These are phyloP conservation scores for Fraxinus latifolia DNA, from an alignment of 305 asterid species.

Conservation along the genomic window DNA sequence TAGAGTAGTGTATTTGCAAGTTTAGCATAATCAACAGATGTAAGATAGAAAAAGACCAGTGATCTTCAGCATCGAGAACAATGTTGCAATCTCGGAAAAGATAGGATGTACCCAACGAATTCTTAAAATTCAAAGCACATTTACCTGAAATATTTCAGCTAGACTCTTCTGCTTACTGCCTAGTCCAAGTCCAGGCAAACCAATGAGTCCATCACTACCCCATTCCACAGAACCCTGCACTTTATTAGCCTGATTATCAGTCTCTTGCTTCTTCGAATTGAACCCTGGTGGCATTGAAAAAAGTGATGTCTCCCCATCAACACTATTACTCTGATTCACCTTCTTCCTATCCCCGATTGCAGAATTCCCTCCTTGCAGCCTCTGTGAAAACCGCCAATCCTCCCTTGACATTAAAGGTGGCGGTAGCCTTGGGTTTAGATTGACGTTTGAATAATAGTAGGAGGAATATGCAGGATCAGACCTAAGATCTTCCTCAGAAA, in stretches of 20 bases:
- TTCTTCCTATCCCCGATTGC: slow-evolving; percentile 21
- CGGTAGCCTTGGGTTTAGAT: slow-evolving; percentile 87
- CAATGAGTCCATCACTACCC: slow-evolving; percentile 10
- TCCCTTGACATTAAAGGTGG: slow-evolving; percentile 75
- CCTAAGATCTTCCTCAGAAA: slow-evolving; percentile 18
- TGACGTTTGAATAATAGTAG: slow-evolving; percentile 5
- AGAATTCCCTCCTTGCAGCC: slow-evolving; percentile 19
- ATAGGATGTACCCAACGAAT: not conserved
- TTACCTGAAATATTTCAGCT: slow-evolving; percentile 86
- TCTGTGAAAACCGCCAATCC: slow-evolving; percentile 26
- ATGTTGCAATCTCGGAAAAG: not conserved
- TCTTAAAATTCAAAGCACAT: slow-evolving; percentile 3
- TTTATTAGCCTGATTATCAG: slow-evolving; percentile 41
- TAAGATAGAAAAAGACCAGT: not conserved
- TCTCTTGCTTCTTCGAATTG: slow-evolving; percentile 55
- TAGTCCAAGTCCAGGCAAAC: slow-evolving; percentile 12
- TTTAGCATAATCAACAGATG: not conserved
- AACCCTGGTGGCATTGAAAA: not conserved
- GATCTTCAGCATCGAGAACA: not conserved
- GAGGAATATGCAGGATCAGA: slow-evolving; percentile 20
- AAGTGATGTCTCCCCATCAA: not conserved
- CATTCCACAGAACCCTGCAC: slow-evolving; percentile 9
- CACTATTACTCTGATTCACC: slow-evolving; percentile 3
- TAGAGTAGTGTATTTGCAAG: not conserved
- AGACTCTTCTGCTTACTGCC: slow-evolving; percentile 90